phyloP scores from a whole-genome alignment of 2,329 filamentous ascomycete genomes.

The Aureobasidium namibiae region DNA sequence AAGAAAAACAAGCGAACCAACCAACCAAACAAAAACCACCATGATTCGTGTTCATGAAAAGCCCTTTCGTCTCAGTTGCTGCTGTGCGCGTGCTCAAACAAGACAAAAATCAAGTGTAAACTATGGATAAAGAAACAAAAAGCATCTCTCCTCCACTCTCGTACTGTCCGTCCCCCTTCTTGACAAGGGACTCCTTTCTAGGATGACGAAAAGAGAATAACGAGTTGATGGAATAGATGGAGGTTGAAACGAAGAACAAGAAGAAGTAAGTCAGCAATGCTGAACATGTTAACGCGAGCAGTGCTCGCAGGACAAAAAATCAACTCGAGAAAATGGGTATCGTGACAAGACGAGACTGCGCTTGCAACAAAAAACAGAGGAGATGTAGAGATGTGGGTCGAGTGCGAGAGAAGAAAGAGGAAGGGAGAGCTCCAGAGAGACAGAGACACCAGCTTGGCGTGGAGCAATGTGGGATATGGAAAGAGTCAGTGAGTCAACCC shows the following conservation, averaged over 20 bases:
- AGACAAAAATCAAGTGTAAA: not conserved
- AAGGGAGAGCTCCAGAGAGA: not conserved
- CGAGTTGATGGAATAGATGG: not conserved
- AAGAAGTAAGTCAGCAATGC: not conserved
- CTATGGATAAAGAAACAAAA: not conserved
- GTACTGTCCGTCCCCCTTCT: not conserved
- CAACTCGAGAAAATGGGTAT: not conserved
- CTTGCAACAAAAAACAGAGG: not conserved
- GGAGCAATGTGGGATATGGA: not conserved
- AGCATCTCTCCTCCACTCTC: not conserved
- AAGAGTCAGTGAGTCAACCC: slow-evolving; percentile 13
- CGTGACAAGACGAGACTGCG: slow-evolving; percentile 5
- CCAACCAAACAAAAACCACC: not conserved
- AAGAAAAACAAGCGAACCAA: not conserved
- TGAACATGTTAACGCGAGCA: not conserved
- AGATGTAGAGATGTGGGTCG: not conserved
- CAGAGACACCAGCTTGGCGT: not conserved
- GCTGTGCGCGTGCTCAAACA: not conserved
- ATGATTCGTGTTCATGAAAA: not conserved
- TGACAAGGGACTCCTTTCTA: not conserved
- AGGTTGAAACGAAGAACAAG: too few species aligned
- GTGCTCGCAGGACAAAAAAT: not conserved
- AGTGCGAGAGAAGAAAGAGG: not conserved
- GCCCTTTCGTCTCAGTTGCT: not conserved
- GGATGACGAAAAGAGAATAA: not conserved